Percentiles rank a stretch among this genome's conserved stretches.
phyloP scores from a whole-genome alignment of 129 eudicot genomes.

The Pulicaria dysenterica region DNA sequence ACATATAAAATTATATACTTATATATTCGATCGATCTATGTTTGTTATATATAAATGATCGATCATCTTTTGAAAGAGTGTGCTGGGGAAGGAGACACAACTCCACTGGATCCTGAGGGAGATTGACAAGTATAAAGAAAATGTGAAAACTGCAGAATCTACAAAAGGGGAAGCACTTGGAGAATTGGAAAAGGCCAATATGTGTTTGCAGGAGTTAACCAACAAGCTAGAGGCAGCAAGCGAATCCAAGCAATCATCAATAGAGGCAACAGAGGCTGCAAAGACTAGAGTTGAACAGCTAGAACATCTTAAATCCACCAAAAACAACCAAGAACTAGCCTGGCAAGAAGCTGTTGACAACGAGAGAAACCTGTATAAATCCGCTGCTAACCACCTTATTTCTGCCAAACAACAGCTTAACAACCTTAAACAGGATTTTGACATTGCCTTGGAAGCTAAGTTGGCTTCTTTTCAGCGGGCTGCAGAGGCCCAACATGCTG shows the following conservation, averaged over 20 bases:
- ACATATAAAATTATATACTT: too few relatives aligned
- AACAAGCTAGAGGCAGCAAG: constrained; percentile 55
- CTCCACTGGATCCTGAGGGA: constrained; percentile 67
- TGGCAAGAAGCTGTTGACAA: constrained; percentile 42
- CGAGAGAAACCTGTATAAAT: constrained; percentile 56
- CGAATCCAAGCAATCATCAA: constrained; percentile 61
- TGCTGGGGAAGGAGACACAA: constrained; percentile 70
- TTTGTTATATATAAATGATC: too few relatives aligned
- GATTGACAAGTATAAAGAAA: constrained; percentile 58
- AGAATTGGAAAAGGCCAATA: constrained; percentile 67
- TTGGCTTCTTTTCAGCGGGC: constrained; percentile 46
- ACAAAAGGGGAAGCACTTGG: constrained; percentile 59
- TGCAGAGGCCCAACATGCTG: constrained; percentile 65
- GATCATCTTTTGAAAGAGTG: constrained; percentile 43
- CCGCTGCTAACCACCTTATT: constrained; percentile 56
- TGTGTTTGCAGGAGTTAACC: constrained; percentile 60
- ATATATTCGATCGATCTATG: neutral
- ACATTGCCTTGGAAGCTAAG: constrained; percentile 61
- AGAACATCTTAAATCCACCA: constrained; percentile 48
- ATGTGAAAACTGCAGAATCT: constrained; percentile 50
- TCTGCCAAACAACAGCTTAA: constrained; percentile 67
- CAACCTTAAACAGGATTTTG: constrained; percentile 69
- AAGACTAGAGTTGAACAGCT: constrained; percentile 49
- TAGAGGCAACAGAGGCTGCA: constrained; percentile 61
- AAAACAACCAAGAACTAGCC: constrained; percentile 29